These are phyloP conservation scores for Cordia subcordata DNA, from an alignment of 257 asterid genomes.

Conservation along the genomic window DNA sequence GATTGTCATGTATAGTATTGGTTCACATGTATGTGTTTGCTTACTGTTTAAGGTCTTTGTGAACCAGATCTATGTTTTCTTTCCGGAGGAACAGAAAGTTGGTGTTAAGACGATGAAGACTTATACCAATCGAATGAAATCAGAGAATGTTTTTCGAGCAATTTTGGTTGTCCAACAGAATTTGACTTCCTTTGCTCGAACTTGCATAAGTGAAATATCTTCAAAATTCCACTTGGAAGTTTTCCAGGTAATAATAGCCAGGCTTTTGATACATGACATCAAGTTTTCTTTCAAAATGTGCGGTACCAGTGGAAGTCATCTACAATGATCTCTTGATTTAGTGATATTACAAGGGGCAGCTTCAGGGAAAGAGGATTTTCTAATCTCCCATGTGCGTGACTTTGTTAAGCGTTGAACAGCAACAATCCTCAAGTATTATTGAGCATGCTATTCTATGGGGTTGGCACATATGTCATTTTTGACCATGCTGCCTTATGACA, in stretches of 20 bases:
- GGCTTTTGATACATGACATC: too few relatives aligned
- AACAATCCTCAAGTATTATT: too few relatives aligned
- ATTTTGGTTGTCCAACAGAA: constrained; percentile 76
- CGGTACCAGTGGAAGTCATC: too few relatives aligned
- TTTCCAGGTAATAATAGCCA: constrained; percentile 63
- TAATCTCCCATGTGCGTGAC: too few relatives aligned
- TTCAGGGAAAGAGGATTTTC: too few relatives aligned
- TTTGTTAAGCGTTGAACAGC: too few relatives aligned
- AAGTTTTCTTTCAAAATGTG: too few relatives aligned
- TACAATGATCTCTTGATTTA: too few relatives aligned
- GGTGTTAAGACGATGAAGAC: constrained; percentile 74
- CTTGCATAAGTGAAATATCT: constrained; percentile 66
- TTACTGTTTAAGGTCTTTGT: constrained; percentile 1
- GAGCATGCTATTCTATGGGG: too few relatives aligned
- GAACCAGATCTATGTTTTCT: constrained; percentile 74
- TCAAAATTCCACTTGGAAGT: constrained; percentile 76
- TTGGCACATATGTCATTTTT: too few relatives aligned
- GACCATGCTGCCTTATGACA: too few relatives aligned
- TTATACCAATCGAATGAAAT: constrained; percentile 65
- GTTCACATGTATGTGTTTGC: background rate
- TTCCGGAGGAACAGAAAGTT: constrained; percentile 70
- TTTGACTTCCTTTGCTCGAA: constrained; percentile 61
- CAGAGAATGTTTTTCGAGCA: constrained; percentile 58
- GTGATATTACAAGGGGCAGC: too few relatives aligned
- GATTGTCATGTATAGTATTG: background rate